Base-by-base conservation (phyloP, 192 early-diverging fungal species). In the Jimgerdemannia flammicorona region DNA sequence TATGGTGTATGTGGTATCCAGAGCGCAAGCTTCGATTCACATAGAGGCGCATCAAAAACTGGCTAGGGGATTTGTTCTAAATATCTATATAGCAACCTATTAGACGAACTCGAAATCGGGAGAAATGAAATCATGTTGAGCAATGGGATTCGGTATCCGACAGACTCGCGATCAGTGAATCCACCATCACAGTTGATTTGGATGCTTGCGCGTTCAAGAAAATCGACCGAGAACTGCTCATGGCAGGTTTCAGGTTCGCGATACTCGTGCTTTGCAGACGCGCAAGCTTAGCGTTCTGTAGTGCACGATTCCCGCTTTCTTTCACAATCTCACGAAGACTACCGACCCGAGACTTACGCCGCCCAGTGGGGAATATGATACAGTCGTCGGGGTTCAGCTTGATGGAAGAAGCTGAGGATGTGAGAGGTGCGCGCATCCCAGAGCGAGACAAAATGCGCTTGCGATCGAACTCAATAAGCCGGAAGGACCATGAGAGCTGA, bases 401-500 rank as follows among this genome's bases (percentile, higher is more conserved):
- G 49, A 59, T 59, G 49, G 49, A 10, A 14, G 14, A 59, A 59
- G 8, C 14, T 14, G 49, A 59, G 49, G 2, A 59, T 59, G 49
- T 59, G 49, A 10, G 49, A 14, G 49, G 49, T 14, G 6, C 8
- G 49, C 49, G 49, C 49, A 59, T 59, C 49, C 49, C 49, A 14
- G 8, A 59, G 6, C 49, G 49, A 59, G 6, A 14, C 14, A 59
- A 14, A 59, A 59, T 59, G 49, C 72, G 43, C 64, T 73, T 73
- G 19, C 72, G 18, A 73, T 73, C 72, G 67, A 73, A 73, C 4
- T 64, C 19, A 17, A 73, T 73, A 49, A 73, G 65, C 19, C 72
- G 11, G 54, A 67, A 73, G 2, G 72, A 67, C 72, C 72, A 73
- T 11, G 72, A 73, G 20, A 73, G 65, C 44, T 73, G 72, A 20